These are phyloP conservation scores for Pichia ethanolica DNA, from an alignment of 805 yeast species.

Conservation along the genomic window DNA sequence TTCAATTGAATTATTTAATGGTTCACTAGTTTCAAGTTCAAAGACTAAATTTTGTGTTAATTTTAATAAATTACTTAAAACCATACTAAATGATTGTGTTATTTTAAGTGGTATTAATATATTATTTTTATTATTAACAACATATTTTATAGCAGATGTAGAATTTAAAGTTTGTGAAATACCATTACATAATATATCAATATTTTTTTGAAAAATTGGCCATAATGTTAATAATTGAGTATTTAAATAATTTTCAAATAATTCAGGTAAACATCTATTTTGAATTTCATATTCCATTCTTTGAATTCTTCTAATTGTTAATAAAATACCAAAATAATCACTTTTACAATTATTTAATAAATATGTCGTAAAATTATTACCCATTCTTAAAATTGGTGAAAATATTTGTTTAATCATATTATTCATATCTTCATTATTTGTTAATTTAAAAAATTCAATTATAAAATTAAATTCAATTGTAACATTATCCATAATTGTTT, in stretches of 20 bases:
- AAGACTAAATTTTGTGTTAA: conserved; percentile 32
- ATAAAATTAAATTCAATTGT: conserved; percentile 70
- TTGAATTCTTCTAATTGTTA: conserved; percentile 67
- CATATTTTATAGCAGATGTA: conserved; percentile 22
- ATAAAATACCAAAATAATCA: conserved; percentile 73
- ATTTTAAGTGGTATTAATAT: conserved; percentile 47
- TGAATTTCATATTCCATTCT: conserved; percentile 58
- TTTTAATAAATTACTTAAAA: conserved; percentile 62
- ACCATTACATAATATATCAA: conserved; percentile 72
- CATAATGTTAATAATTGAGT: conserved; percentile 62
- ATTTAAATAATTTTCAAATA: conserved; percentile 58
- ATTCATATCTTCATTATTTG: conserved; percentile 34
- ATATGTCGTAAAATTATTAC: conserved; percentile 40
- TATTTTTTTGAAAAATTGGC: conserved; percentile 76
- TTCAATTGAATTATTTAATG: conserved; percentile 59
- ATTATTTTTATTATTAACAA: conserved; percentile 19
- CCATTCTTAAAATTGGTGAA: conserved; percentile 43
- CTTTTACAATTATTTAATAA: conserved; percentile 28
- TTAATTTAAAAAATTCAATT: conserved; percentile 58
- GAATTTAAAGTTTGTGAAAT: conserved; percentile 48
- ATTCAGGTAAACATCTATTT: conserved; percentile 59
- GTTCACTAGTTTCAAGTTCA: conserved; percentile 46
- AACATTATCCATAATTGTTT: conserved; percentile 69
- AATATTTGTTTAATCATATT: conserved; percentile 42
- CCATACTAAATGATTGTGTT: conserved; percentile 74